These are phyloP conservation scores for Candida morakotiae DNA, from an alignment of 805 yeast genomes.

Conservation along the genomic window DNA sequence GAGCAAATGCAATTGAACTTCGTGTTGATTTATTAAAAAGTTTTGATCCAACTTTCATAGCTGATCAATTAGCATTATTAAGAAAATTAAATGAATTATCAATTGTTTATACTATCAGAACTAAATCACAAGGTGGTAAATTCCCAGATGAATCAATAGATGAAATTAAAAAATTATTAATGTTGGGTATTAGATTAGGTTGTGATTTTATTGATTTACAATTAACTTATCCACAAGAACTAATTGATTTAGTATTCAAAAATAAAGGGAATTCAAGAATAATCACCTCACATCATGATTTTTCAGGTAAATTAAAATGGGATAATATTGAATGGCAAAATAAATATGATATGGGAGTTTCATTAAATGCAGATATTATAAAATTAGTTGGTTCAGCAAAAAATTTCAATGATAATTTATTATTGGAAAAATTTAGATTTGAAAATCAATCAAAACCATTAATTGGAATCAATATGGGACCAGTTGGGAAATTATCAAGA, in stretches of 20 bases:
- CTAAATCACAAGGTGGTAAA: constrained; percentile 75
- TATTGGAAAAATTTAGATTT: constrained; percentile 64
- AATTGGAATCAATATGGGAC: constrained; percentile 81
- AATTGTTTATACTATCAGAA: constrained; percentile 75
- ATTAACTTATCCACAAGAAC: constrained; percentile 57
- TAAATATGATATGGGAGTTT: constrained; percentile 62
- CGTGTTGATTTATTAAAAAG: constrained; percentile 68
- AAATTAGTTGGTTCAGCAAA: constrained; percentile 82
- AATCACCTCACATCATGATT: constrained; percentile 82
- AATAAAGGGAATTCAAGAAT: constrained; percentile 60
- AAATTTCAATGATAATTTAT: constrained; percentile 61
- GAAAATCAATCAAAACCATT: constrained; percentile 57
- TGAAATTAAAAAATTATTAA: constrained; percentile 46
- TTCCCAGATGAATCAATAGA: constrained; percentile 59
- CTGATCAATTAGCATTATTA: constrained; percentile 66
- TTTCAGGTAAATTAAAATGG: constrained; percentile 63
- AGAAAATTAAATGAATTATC: constrained; percentile 68
- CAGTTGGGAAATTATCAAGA: constrained; percentile 71
- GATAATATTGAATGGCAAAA: constrained; percentile 67
- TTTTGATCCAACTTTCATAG: constrained; percentile 52
- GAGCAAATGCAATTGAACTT: constrained; percentile 79
- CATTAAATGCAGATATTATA: constrained; percentile 65
- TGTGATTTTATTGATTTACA: constrained; percentile 81
- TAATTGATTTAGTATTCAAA: constrained; percentile 49
- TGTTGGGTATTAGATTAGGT: constrained; percentile 70